phyloP scores from a whole-genome alignment of 106 monocot species.

The Gastrodia elata region DNA sequence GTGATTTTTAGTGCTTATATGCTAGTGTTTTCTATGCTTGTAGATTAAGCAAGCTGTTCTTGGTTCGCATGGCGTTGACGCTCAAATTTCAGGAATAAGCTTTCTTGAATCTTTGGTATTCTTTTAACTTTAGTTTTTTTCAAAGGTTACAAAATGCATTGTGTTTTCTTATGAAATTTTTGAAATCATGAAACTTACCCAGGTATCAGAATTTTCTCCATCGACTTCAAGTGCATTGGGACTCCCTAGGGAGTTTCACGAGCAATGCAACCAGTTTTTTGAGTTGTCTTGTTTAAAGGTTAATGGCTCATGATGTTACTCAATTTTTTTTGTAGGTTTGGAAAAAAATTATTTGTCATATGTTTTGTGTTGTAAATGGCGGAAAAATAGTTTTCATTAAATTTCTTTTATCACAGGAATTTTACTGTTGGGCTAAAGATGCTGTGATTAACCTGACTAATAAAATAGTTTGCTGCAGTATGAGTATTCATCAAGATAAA shows the following conservation, averaged over 20 bases:
- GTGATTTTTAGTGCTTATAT: neutral
- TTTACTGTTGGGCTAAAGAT: constrained; percentile 87
- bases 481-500: constrained; percentile 49
- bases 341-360: neutral
- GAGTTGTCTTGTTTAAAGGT: constrained; percentile 86
- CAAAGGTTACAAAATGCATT: neutral
- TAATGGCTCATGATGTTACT: neutral
- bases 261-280: constrained; percentile 55
- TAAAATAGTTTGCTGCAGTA: constrained; percentile 26
- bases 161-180: constrained; percentile 3
- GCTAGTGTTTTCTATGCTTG: neutral
- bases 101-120: constrained; percentile 87
- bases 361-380: too few relatives aligned
- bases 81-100: constrained; percentile 59
- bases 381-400: neutral
- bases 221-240: constrained; percentile 76
- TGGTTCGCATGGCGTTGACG: constrained; percentile 56
- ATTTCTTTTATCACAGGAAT: constrained; percentile 36
- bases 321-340: constrained; percentile 1
- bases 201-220: constrained; percentile 93
- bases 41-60: constrained; percentile 72
- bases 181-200: constrained; percentile 2
- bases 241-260: constrained; percentile 77
- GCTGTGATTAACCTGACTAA: constrained; percentile 47
- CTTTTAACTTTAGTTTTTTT: neutral